phyloP scores from a whole-genome alignment of 1,284 basidiomycete species.

The Peniophora sp. region DNA sequence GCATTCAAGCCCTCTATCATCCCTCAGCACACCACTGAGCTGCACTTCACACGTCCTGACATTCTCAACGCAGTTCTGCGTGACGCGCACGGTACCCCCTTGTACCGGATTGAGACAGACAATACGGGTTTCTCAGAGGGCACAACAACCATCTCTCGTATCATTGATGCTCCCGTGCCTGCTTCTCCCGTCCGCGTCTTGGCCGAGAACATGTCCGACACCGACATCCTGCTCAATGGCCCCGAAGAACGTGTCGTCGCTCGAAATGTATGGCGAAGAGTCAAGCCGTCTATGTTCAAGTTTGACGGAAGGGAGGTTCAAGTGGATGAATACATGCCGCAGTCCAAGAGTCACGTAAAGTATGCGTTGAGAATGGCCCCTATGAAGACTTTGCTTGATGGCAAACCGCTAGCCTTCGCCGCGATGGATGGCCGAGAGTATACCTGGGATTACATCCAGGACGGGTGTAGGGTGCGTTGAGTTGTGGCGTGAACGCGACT shows the following conservation, averaged over 20 bases:
- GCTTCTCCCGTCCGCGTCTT: not conserved
- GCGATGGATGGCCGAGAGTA: not conserved
- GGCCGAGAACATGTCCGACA: not conserved
- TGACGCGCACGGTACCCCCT: not conserved
- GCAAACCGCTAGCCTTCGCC: not conserved
- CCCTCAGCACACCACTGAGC: too few relatives aligned
- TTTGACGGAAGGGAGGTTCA: not conserved
- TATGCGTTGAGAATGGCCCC: too few relatives aligned
- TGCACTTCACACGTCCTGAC: conserved; percentile 1
- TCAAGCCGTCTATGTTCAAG: not conserved
- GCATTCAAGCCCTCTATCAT: too few relatives aligned
- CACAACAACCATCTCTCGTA: conserved; percentile 1
- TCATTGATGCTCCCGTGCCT: not conserved
- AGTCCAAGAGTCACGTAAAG: not conserved
- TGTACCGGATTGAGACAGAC: not conserved
- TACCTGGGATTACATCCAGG: not conserved
- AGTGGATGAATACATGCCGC: not conserved
- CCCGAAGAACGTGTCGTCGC: not conserved
- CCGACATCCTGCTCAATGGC: not conserved
- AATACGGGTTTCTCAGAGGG: not conserved
- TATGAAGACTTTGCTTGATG: not conserved
- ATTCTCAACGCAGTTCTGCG: conserved; percentile 2
- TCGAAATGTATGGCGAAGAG: not conserved
- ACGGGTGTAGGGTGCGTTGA: not conserved
- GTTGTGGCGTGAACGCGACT: too few relatives aligned